A percentile compares a stretch with the other conserved stretches of the same genome.
phyloP scores from a whole-genome alignment of 805 yeast species.

The Suhomyces xylopsoci region DNA sequence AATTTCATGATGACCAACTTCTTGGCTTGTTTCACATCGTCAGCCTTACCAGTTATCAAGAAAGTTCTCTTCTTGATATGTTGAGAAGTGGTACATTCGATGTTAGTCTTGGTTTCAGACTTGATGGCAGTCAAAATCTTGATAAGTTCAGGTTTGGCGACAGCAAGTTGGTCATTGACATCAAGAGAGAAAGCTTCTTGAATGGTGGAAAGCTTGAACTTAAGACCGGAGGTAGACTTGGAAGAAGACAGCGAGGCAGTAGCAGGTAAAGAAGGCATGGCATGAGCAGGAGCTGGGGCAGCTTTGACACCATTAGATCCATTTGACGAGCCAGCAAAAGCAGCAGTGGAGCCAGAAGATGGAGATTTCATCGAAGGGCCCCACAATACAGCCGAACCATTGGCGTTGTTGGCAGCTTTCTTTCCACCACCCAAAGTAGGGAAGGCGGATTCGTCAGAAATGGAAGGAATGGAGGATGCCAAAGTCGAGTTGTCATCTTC shows the following conservation, averaged over 20 bases:
- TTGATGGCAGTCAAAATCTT: constrained; percentile 64
- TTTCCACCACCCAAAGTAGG: constrained; percentile 63
- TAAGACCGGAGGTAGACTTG: constrained; percentile 22
- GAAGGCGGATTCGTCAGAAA: constrained; percentile 55
- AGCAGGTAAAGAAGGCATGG: constrained; percentile 15
- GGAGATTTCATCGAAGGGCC: constrained; percentile 32
- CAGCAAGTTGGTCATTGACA: constrained; percentile 62
- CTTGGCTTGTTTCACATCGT: constrained; percentile 64
- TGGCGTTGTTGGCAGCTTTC: constrained; percentile 18
- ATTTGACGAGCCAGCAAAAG: constrained; percentile 9
- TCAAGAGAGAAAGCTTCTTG: constrained; percentile 80
- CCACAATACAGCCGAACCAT: constrained; percentile 39
- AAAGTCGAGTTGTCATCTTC: constrained; percentile 8
- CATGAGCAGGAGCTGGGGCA: constrained; percentile 7
- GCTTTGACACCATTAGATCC: constrained; percentile 17
- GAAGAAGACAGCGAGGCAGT: constrained; percentile 11
- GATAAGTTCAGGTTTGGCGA: constrained; percentile 62
- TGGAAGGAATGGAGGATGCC: constrained; percentile 24
- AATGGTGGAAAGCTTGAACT: constrained; percentile 50
- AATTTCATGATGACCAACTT: constrained; percentile 72
- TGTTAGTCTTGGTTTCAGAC: constrained; percentile 56
- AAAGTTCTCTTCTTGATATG: constrained; percentile 77
- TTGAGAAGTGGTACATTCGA: constrained; percentile 80
- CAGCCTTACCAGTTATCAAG: constrained; percentile 72
- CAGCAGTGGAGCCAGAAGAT: constrained; percentile 14